Base-by-base conservation (phyloP, 2,329 filamentous ascomycete genomes). In the Pseudogymnoascus sp. region DNA sequence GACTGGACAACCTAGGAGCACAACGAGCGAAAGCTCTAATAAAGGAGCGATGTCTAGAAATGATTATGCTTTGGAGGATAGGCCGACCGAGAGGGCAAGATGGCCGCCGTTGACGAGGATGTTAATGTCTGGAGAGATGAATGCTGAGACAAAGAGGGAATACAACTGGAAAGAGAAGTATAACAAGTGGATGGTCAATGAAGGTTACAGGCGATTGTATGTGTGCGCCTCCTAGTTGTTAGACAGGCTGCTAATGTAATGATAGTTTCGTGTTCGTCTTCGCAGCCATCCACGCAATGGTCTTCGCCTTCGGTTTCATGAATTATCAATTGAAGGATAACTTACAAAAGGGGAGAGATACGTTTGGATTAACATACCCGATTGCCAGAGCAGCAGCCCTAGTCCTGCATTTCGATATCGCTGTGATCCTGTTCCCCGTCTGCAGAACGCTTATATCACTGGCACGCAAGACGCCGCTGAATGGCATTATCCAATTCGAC, bases 151-250 rank as follows among this genome's bases (percentile, higher is more conserved):
- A 71, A 86, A 88, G 68, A 86, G 86, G 72, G 82, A 86, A 63
- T 78, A 93, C 69, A 85, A 84, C 24, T 75, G 83, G 66, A 82
- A 84, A 71, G 88, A 93, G 74, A 88, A 84, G 73, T 88, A 93
- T 72, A 88, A 93, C 74, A 81, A 86, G 68, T 95, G 90, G 90
- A 93, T 95, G 90, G 88, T 93, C 66, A 93, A 93, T 73, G 90
- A 93, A 74, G 90, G 90, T 65, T 92, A 91, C 74, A 82, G 89
- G 73, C 81, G 89, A 84, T 81, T 93, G 85, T 91, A 80, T 64
- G 87, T 82, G 63, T 16, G 6, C 6, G 6, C 14, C 31, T 47
- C 37, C 29, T 63, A 61, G 64, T 50, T n/a, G 62, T 40, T 21
- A 50, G 37, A n/a, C 29, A 61, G 59, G 59, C 60, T 61, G 53